Percentiles rank a stretch among this genome's conserved stretches.
Evolutionary conservation across 495 filamentous ascomycete genomes (phyloP).

Genomic region (Elaphomyces granulatus): DNA sequence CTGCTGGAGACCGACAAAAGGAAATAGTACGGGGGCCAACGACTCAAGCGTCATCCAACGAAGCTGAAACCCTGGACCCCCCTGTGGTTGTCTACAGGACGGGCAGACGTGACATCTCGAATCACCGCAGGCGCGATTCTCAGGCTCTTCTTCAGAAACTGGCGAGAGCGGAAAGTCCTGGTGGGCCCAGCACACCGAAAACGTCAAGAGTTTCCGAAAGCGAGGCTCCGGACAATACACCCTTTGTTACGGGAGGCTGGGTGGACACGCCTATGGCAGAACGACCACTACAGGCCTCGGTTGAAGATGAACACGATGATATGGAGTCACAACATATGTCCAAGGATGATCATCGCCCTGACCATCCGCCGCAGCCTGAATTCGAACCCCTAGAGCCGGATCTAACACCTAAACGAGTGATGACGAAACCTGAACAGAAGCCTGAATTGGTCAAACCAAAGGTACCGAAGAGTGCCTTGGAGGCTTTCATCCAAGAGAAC

Average conservation of each 20-base stretch:
- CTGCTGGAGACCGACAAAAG: too few species aligned
- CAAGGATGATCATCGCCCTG: conserved; percentile 4
- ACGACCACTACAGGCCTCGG: conserved; percentile 16
- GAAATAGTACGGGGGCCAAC: too few species aligned
- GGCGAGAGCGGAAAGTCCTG: conserved; percentile 42
- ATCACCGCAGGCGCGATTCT: conserved; percentile 41
- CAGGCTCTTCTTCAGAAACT: conserved; percentile 50
- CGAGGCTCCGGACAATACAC: conserved; percentile 32
- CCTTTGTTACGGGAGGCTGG: conserved; percentile 37
- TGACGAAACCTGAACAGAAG: conserved; percentile 7
- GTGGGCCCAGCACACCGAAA: conserved; percentile 21
- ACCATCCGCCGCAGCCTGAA: conserved; percentile 10
- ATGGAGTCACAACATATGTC: conserved; percentile 2
- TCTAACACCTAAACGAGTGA: conserved; percentile 5
- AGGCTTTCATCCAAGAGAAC: conserved; percentile 31
- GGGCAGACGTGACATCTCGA: conserved; percentile 16
- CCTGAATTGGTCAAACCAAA: conserved; percentile 24
- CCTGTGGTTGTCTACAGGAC: conserved; percentile 39
- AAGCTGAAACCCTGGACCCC: conserved; percentile 34
- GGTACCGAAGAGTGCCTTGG: conserved; percentile 34
- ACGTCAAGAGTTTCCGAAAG: conserved; percentile 29
- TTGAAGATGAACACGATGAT: conserved; percentile 7
- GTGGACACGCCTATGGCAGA: conserved; percentile 39
- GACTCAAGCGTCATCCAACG: too few species aligned
- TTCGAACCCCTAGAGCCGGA: conserved; percentile 4